These are phyloP conservation scores for Parathielavia appendiculata DNA, from an alignment of 495 filamentous ascomycete genomes.

Conservation along the genomic window DNA sequence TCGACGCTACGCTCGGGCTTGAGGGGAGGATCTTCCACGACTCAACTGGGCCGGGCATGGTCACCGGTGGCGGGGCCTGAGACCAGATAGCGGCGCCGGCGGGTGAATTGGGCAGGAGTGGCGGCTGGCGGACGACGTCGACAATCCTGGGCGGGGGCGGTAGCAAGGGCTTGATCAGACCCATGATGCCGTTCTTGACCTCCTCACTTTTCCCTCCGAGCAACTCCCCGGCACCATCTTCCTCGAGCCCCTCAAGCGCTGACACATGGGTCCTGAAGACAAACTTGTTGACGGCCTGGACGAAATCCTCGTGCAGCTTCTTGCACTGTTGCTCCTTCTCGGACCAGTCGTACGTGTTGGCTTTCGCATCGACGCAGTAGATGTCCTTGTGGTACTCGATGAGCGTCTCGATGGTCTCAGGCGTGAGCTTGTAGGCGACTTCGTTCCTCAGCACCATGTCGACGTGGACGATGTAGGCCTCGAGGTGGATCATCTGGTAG, in stretches of 20 bases:
- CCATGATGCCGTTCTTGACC: conserved; percentile 81
- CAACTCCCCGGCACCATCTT: conserved; percentile 93
- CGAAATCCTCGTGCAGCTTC: conserved; percentile 96
- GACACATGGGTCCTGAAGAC: conserved; percentile 87
- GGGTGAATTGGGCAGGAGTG: conserved; percentile 83
- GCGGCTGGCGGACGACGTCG: conserved; percentile 81
- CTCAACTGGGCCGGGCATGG: conserved; percentile 67
- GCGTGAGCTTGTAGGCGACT: conserved; percentile 97
- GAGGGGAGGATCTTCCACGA: conserved; percentile 92
- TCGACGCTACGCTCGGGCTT: conserved; percentile 67
- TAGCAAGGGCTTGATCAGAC: conserved; percentile 80
- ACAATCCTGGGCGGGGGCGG: conserved; percentile 90
- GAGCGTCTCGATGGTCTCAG: conserved; percentile 89
- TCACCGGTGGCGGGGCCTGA: conserved; percentile 47
- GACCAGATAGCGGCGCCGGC: conserved; percentile 77
- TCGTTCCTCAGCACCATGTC: conserved; percentile 98
- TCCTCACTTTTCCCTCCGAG: conserved; percentile 89
- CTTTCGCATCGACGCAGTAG: conserved; percentile 84
- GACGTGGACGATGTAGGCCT: conserved; percentile 98
- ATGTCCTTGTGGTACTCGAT: conserved; percentile 97
- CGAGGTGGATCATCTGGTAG: conserved; percentile 89
- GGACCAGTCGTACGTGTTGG: conserved; percentile 89
- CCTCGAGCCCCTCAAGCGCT: conserved; percentile 91
- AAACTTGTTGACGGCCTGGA: conserved; percentile 95
- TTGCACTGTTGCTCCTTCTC: conserved; percentile 95